phyloP scores from a whole-genome alignment of 2,329 filamentous ascomycete species.

The Colletotrichum phormii region DNA sequence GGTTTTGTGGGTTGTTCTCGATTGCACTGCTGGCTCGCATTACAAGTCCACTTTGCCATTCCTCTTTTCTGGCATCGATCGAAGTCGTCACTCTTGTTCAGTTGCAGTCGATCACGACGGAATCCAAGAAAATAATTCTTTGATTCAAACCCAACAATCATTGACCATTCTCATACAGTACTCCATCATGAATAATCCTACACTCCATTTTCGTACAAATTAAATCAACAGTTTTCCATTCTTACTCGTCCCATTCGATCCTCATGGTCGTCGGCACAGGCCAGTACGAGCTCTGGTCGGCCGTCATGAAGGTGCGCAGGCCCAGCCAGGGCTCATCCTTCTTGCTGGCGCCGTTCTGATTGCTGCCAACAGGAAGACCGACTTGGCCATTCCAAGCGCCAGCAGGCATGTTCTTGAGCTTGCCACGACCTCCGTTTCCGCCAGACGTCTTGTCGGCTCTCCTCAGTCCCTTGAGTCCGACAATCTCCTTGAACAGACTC shows the following conservation, averaged over 20 bases:
- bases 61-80: background rate
- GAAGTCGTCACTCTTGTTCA: background rate
- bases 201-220: background rate
- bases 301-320: constrained; percentile 40
- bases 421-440: constrained; percentile 37
- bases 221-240: background rate
- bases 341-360: constrained; percentile 21
- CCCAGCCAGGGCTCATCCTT: constrained; percentile 37
- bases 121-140: background rate
- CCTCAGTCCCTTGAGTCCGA: constrained; percentile 40
- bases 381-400: constrained; percentile 39
- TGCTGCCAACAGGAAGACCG: constrained; percentile 21
- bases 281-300: constrained; percentile 41
- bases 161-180: background rate
- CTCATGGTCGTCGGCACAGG: constrained; percentile 41
- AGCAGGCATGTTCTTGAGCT: constrained; percentile 40
- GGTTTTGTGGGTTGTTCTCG: too few relatives aligned
- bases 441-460: constrained; percentile 22
- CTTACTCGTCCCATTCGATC: constrained; percentile 40
- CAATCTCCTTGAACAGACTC: constrained; percentile 41
- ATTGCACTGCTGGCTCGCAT: too few relatives aligned
- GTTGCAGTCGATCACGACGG: background rate
- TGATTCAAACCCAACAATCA: background rate
- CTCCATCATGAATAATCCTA: constrained; percentile 1
- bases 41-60: too few relatives aligned